Evolutionary conservation across 2,329 filamentous ascomycete genomes (phyloP), one percentile per base, ranked within the genome.

Genomic region (Mycosphaerella arachidis): DNA sequence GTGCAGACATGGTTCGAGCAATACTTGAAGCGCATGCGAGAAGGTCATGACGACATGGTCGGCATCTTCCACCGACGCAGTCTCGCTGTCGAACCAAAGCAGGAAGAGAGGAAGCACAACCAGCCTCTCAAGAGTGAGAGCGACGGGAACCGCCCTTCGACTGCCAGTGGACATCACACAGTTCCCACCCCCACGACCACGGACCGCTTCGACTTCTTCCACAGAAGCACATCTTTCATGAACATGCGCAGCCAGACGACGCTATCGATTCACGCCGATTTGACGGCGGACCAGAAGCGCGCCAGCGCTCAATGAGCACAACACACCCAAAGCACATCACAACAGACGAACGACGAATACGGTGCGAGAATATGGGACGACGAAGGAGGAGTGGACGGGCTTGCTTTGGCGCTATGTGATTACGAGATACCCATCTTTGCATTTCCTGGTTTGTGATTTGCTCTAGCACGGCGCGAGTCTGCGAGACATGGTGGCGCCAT

Each of bases 1-100:
- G 83, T 99, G 73, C 93, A 97, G 73, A 88, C 93, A 27, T 99
- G 93, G 93, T 86, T 99, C 73, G 85, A 92, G 63, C 82, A 85
- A 24, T 90, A 97, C 74, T 86, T 97, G 54, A 79, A 85, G 51
- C 86, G 88, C 30, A 90, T 97, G 50, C 89, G 89, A 59, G 82
- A 78, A 12, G 82, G 78, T 20, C 84, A 85, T 56, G 81, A 86
- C 57, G 81, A 83, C 61, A 86, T 84, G 67, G 82, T 86, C 13
- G 84, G 86, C 64, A 82, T 81, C 63, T 86, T 88, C 73, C 95
- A 96, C 74, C 86, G 92, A 65, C 91, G 93, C 71, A 95, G 91
- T 61, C 80, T 96, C 48, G 77, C 92, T 30, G 82, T 96, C 27
- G 92, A 97, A 73, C 92, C 92, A 9, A 68, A 67, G 60, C 55